Base-by-base conservation (phyloP, 768 basidiomycete genomes). In the Brasilioporus rufonigricans region DNA sequence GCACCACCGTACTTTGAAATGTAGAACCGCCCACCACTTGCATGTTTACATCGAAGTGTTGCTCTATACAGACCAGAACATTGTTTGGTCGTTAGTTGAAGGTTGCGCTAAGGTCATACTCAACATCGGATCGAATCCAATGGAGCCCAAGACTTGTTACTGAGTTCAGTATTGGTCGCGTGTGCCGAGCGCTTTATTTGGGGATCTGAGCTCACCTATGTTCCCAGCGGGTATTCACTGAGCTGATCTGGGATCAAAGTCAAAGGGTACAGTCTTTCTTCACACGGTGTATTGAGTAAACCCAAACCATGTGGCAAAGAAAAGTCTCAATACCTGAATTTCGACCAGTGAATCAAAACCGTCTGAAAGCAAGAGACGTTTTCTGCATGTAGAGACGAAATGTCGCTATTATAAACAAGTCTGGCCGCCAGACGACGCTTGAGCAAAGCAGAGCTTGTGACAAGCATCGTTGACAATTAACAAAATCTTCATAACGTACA, bases 281-380 rank as follows among this genome's bases (percentile, higher is more conserved):
- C 56, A 61, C 69, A 19, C 44, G 74, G 4, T 62, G 62, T 9
- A 24, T 40, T 2, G 76, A n/a, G n/a, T n/a, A n/a, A 76, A 55
- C 43, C 70, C 2, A 64, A 38, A 38, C 36, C 18, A 9, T 24
- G 23, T 16, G 16, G 31, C 9, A 52, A 80, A 61, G 78, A 65
- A 19, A 73, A 73, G 24, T 26, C 24, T 19, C 10, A 5, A 19
- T 9, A 16, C 35, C 16, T 18, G 14, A 13, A n/a, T n/a, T 11
- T 13, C 12, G n/a, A n/a, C n/a, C n/a, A n/a, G 24, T 23, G 53
- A 38, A 24, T 38, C n/a, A 11, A 38, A 19, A 7, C 40, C 11
- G n/a, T 23, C n/a, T 44, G 52, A n/a, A 23, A 29, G n/a, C 12
- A 21, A 16, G 26, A 41, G 16, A 43, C 2, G 18, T 46, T 41